Evolutionary conservation across 2,329 filamentous ascomycete species (phyloP), one percentile per base, ranked within the genome.

Genomic region (Aspergillus aculeatus): DNA sequence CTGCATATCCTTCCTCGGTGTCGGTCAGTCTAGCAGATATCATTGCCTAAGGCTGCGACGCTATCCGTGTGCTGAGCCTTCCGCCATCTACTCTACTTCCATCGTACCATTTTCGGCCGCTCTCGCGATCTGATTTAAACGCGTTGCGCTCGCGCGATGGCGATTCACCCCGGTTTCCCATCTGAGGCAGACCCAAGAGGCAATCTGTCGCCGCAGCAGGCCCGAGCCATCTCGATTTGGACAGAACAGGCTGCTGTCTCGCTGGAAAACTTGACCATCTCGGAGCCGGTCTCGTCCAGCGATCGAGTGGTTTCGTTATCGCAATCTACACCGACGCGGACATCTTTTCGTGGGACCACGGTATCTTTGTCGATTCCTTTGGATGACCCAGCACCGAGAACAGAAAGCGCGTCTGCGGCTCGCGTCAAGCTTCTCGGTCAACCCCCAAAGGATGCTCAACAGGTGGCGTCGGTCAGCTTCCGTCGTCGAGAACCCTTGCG

Each of bases 321-420:
- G 84, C 49, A 88, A 47, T 82, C 84, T 0, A 80, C 84, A 10
- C 70, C 80, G 26, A 81, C 83, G n/a, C 81, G 82, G 52, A 57
- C 64, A n/a, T 38, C 52, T 48, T 58, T 72, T 47, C 73, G 70
- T 23, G 87, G 86, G 56, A 85, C 85, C 2, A 84, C 86, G 50
- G 82, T 84, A 29, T 82, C 87, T 4, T 82, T 96, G 56, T 82
- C 87, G 52, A 95, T 96, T 65, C 88, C 91, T 2, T 84, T 96
- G 56, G 90, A 96, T 73, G 85, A 86, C 65, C 70, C 75, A 41
- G 66, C 66, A 48, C 64, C 69, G 31, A 65, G 68, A 55, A 64
- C 62, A 54, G 71, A 74, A 64, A 64, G 64, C 49, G 67, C 64
- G 71, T 67, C 68, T 66, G 54, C 67, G 63, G 64, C 72, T 11